These are phyloP conservation scores for Iris pallida DNA, from an alignment of 116 monocot species.

Conservation along the genomic window DNA sequence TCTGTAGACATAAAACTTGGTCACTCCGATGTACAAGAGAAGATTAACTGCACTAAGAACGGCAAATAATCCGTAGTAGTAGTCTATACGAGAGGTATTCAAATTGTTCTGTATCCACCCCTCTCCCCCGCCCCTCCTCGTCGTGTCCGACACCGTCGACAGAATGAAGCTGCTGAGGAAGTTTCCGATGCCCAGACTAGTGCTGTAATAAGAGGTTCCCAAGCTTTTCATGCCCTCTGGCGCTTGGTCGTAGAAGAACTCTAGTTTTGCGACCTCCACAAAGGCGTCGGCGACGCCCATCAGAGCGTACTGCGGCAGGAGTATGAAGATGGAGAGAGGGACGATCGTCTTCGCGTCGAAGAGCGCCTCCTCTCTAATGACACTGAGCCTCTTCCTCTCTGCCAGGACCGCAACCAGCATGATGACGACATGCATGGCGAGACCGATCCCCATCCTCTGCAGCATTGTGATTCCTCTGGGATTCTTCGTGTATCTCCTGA, in stretches of 20 bases:
- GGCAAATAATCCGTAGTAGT: slow-evolving; percentile 18
- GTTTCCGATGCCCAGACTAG: slow-evolving; percentile 20
- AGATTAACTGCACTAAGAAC: slow-evolving; percentile 15
- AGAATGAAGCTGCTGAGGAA: slow-evolving; percentile 30
- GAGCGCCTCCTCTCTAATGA: slow-evolving; percentile 3
- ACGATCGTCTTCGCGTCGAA: not conserved
- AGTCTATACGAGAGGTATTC: slow-evolving; percentile 16
- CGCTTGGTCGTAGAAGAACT: slow-evolving; percentile 31
- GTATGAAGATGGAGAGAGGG: slow-evolving; percentile 17
- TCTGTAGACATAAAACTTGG: slow-evolving; percentile 17
- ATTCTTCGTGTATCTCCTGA: slow-evolving; percentile 11
- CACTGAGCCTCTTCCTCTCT: slow-evolving; percentile 14
- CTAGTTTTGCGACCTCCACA: slow-evolving; percentile 24
- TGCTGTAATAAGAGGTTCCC: slow-evolving; percentile 20
- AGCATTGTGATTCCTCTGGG: slow-evolving; percentile 20
- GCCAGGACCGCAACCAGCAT: slow-evolving; percentile 12
- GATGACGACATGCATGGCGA: slow-evolving; percentile 15
- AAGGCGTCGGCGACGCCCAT: slow-evolving; percentile 28
- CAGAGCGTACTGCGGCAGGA: slow-evolving; percentile 13
- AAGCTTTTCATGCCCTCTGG: slow-evolving; percentile 30
- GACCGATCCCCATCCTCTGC: slow-evolving; percentile 26
- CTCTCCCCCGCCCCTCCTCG: slow-evolving; percentile 1
- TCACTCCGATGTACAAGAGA: not conserved
- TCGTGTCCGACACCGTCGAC: slow-evolving; percentile 5
- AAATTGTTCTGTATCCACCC: slow-evolving; percentile 26